Base-by-base conservation (phyloP, 495 filamentous ascomycete species). In the Penicillium silybi region DNA sequence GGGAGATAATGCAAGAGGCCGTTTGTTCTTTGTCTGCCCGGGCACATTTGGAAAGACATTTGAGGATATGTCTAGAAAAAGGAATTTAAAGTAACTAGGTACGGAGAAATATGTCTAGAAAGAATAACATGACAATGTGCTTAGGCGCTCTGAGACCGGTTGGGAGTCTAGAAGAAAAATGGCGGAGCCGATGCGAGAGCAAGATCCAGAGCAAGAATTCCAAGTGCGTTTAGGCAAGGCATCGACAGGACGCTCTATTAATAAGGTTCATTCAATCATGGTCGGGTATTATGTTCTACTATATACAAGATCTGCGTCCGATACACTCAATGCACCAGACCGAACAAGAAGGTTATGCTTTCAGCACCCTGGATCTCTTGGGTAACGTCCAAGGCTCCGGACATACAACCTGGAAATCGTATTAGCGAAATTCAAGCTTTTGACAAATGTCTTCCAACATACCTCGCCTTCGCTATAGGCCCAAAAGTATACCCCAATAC, bases 381-480 rank as follows among this genome's bases (percentile, higher is more conserved):
- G 77, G 77, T 50, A 80, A 59, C 13, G 69, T 79, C 81, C 81
- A 85, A n/a, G 81, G 81, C 49, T 74, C 69, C 3, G 77, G 67
- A 66, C 80, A 83, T 0, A 85, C 79, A 35, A 79, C 57, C 78
- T 80, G 44, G 10, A 46, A 9, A 42, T 29, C 47, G 17, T 23
- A 44, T 71, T 44, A 66, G 59, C 45, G 50, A 20, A 22, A 10
- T 13, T 32, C 29, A 13, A 27, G 15, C 41, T 46, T 5, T 23
- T 9, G 25, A 32, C 10, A 3, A 4, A 13, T 32, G 11, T 11
- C 13, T 13, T 32, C 29, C 11, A 13, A 70, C 85, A 58, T 67
- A 96, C 90, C 86, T 99, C 95, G 67, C 95, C 95, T 73, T 97
- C 93, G 56, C 84, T 90, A 60, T 92, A 97, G 0, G 88, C 95